A percentile compares a stretch with the other conserved stretches of the same genome.
phyloP scores from a whole-genome alignment of 495 filamentous ascomycete species.

The Neurospora sp. region DNA sequence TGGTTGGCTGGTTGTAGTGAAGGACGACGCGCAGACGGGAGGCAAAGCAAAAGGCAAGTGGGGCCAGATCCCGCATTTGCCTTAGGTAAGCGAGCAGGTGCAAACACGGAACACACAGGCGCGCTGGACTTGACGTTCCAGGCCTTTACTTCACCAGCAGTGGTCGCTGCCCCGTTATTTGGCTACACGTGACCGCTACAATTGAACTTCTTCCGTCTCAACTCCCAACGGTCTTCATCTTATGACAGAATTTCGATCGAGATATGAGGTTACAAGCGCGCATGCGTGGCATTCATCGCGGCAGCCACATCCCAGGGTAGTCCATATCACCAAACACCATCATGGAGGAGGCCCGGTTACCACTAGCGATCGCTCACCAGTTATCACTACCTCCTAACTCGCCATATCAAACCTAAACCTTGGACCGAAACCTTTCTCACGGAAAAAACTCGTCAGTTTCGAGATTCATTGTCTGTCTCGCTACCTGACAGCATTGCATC shows the following conservation, averaged over 20 bases:
- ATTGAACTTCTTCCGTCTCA: not conserved
- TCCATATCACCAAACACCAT: not conserved
- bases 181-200: not conserved
- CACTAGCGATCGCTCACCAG: not conserved
- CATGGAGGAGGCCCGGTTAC: not conserved
- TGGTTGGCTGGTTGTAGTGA: not conserved
- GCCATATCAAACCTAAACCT: not conserved
- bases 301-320: not conserved
- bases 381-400: not conserved
- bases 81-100: not conserved
- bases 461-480: not conserved
- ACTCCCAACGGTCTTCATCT: not conserved
- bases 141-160: not conserved
- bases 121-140: not conserved
- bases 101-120: not conserved
- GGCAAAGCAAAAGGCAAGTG: not conserved
- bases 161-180: not conserved
- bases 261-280: not conserved
- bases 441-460: not conserved
- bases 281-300: not conserved
- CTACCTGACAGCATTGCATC: not conserved
- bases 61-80: not conserved
- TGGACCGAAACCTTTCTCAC: not conserved
- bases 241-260: not conserved
- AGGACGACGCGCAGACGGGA: constrained; percentile 10